Evolutionary conservation across 352 stramenopile species (phyloP).

Genomic region (Pythium sukuiense): DNA sequence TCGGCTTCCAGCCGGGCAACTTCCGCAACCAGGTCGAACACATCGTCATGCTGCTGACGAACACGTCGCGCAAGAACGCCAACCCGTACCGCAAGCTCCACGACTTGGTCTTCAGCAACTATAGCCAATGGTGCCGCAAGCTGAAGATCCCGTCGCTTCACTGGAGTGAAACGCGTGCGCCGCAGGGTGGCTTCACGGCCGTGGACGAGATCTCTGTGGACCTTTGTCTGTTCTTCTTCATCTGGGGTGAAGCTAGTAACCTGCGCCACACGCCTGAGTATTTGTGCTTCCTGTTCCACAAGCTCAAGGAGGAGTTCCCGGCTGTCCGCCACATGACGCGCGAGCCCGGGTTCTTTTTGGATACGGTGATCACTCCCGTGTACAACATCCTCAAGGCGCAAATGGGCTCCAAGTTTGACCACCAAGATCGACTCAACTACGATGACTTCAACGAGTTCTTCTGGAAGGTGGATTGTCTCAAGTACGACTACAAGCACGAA

Average conservation of each 20-base stretch:
- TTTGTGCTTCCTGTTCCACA: conserved; percentile 98
- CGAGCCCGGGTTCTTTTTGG: conserved; percentile 96
- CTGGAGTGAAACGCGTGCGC: conserved; percentile 60
- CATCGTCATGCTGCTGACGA: conserved; percentile 95
- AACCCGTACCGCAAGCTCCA: conserved; percentile 87
- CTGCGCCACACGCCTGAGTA: conserved; percentile 97
- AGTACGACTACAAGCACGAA: conserved; percentile 93
- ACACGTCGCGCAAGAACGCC: conserved; percentile 76
- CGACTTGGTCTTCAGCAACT: conserved; percentile 85
- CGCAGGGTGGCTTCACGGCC: conserved; percentile 84
- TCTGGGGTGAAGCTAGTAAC: conserved; percentile 98
- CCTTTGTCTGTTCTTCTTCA: conserved; percentile 96
- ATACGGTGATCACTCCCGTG: conserved; percentile 97
- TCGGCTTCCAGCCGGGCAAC: conserved; percentile 83
- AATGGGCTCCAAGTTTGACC: conserved; percentile 91
- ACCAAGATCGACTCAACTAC: conserved; percentile 96
- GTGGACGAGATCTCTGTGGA: conserved; percentile 88
- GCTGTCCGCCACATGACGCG: conserved; percentile 64
- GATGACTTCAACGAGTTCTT: conserved; percentile 99
- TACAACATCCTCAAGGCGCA: conserved; percentile 86
- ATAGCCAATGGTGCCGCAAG: conserved; percentile 88
- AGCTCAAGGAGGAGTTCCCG: conserved; percentile 88
- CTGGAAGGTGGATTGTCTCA: conserved; percentile 95
- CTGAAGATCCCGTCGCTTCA: conserved; percentile 69
- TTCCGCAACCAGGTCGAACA: conserved; percentile 98